Percentiles rank a stretch among this genome's conserved stretches.
These are phyloP conservation scores for Acacia melanoxylon DNA, from an alignment of 306 rosid species.

Conservation along the genomic window DNA sequence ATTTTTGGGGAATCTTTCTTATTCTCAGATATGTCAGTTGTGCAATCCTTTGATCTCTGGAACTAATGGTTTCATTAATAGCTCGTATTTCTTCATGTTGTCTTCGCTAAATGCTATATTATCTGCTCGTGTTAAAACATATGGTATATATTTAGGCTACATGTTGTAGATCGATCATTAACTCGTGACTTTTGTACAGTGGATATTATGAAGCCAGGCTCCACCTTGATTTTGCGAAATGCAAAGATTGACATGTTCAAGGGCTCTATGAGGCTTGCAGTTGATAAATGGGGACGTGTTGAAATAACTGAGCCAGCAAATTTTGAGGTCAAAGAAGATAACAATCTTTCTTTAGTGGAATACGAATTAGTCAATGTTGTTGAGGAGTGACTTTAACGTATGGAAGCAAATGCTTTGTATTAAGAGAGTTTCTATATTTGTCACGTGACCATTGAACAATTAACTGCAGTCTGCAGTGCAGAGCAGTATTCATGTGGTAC, in stretches of 20 bases:
- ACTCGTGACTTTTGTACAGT: conserved; percentile 46
- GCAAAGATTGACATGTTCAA: conserved; percentile 96
- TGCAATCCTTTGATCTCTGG: background rate
- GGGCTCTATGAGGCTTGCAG: conserved; percentile 92
- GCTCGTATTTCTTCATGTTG: background rate
- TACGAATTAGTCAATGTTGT: conserved; percentile 80
- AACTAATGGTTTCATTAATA: background rate
- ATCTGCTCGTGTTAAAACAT: background rate
- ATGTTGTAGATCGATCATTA: background rate
- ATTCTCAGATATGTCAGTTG: background rate
- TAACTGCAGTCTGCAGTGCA: conserved; percentile 33
- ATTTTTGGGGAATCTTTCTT: background rate
- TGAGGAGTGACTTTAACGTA: conserved; percentile 48
- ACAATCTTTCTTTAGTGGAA: conserved; percentile 85
- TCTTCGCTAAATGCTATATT: background rate
- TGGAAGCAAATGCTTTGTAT: conserved; percentile 37
- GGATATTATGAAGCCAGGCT: conserved; percentile 62
- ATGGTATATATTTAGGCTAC: background rate
- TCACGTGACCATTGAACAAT: conserved; percentile 33
- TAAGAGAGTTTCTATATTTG: conserved; percentile 32
- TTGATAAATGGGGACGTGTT: conserved; percentile 87
- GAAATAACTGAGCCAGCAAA: conserved; percentile 70
- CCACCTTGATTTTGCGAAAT: conserved; percentile 68
- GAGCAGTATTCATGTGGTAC: conserved; percentile 45
- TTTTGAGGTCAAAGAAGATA: conserved; percentile 75